Base-by-base conservation (phyloP, 2,329 filamentous ascomycete genomes). In the Gaeumannomyces sp. region DNA sequence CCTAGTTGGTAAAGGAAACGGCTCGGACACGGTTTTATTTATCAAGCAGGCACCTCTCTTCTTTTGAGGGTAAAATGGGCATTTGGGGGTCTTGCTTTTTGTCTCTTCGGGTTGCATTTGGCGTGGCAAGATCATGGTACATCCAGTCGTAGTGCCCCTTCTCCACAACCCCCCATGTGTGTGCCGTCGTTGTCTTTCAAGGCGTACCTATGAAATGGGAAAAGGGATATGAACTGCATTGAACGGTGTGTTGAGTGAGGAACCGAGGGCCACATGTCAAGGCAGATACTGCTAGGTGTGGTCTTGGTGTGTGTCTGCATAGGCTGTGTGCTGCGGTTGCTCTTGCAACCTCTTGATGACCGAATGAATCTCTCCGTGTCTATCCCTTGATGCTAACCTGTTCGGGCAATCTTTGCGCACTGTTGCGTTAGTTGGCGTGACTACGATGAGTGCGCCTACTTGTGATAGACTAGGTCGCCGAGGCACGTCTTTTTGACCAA, bases 51-150 rank as follows among this genome's bases (percentile, higher is more conserved):
- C 28, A 63, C 61, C 45, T 63, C 61, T 60, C 59, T 33, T 60
- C 29, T 63, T 62, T 63, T 63, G 28, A 28, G 27, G 50, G n/a
- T 60, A 53, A 57, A 57, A 33, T 74, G 77, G 77, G 76, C 75
- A 77, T 38, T 76, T 75, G 78, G 45, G 45, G 28, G 77, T 77
- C 76, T 77, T 78, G 77, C 75, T 77, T 79, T 77, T 70, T 77
- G 38, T 62, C 35, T 62, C 45, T 62, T 62, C 38, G 28, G 76
- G 77, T 79, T 80, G 76, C 77, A 79, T 79, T 79, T 75, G 77
- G 76, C 76, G 77, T 76, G 76, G 77, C 75, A 73, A 65, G 33
- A 61, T 71, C 69, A 73, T 73, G 73, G 72, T 72, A 78, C 70
- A 77, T 31, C 59, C 59, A 61, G 31, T 35, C 59, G n/a, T 61